These are phyloP conservation scores for Avena atlantica DNA, from an alignment of 176 grass and related monocot species.

Conservation along the genomic window DNA sequence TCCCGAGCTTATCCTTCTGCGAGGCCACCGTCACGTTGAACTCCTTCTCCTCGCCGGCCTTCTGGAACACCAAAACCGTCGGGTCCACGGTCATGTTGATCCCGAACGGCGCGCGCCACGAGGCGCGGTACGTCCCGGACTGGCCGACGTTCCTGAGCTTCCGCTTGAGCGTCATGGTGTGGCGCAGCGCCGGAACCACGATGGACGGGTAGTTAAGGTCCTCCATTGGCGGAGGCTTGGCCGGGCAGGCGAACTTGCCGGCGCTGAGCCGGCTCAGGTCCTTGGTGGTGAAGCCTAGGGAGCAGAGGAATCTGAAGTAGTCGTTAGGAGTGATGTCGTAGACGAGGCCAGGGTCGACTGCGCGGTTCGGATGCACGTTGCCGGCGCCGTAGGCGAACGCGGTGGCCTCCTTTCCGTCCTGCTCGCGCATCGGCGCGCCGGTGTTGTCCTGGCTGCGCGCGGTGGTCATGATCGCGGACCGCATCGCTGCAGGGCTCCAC, in stretches of 20 bases:
- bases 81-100: conserved; percentile 58
- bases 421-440: conserved; percentile 53
- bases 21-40: conserved; percentile 59
- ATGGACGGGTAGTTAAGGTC: conserved; percentile 95
- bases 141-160: conserved; percentile 37
- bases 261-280: conserved; percentile 32
- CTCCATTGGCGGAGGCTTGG: conserved; percentile 39
- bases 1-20: conserved; percentile 38
- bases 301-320: conserved; percentile 74
- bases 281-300: conserved; percentile 44
- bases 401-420: conserved; percentile 42
- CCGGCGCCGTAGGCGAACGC: conserved; percentile 72
- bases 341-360: conserved; percentile 72
- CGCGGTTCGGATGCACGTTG: conserved; percentile 73
- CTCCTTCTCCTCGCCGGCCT: conserved; percentile 60
- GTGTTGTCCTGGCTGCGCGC: conserved; percentile 75
- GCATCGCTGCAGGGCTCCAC: conserved; percentile 73
- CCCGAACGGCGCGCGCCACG: conserved; percentile 45
- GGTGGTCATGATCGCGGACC: conserved; percentile 80
- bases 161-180: conserved; percentile 47
- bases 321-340: conserved; percentile 62
- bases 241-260: conserved; percentile 56
- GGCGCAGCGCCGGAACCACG: conserved; percentile 38
- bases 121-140: neutral
- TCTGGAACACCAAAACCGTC: conserved; percentile 45